Evolutionary conservation across 352 stramenopile species (phyloP).

Genomic region (Phytopythium aichiense): DNA sequence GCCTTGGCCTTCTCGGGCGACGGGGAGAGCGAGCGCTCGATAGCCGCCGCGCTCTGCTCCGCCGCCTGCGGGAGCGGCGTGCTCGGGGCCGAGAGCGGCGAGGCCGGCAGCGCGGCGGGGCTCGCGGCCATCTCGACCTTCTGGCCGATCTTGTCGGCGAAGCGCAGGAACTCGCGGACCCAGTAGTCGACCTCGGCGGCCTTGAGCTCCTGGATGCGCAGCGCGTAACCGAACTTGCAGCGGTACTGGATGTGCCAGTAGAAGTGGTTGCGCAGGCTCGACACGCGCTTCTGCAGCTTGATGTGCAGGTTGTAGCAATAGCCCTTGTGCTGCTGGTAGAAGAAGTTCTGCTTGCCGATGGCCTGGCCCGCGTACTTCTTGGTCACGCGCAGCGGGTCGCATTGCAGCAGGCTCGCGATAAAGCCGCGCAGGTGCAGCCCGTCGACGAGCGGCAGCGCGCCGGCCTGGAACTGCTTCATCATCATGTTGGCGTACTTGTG

Average conservation of each 20-base stretch:
- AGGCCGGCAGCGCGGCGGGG: neutral
- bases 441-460: conserved; percentile 55
- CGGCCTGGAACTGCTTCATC: conserved; percentile 80
- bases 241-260: conserved; percentile 82
- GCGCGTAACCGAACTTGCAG: conserved; percentile 51
- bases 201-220: conserved; percentile 69
- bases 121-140: conserved; percentile 29
- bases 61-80: neutral
- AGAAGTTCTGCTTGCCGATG: conserved; percentile 81
- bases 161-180: conserved; percentile 62
- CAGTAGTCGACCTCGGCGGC: conserved; percentile 65
- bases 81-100: neutral
- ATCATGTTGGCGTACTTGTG: conserved; percentile 80
- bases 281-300: conserved; percentile 76
- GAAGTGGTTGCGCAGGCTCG: conserved; percentile 74
- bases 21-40: neutral
- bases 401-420: conserved; percentile 73
- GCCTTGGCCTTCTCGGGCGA: conserved; percentile 2
- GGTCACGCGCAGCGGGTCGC: conserved; percentile 74
- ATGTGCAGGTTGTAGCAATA: conserved; percentile 79
- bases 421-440: conserved; percentile 71
- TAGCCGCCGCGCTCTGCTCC: neutral
- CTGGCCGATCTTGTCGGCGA: conserved; percentile 62
- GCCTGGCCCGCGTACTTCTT: conserved; percentile 76
- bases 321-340: conserved; percentile 48